Evolutionary conservation across 495 filamentous ascomycete species (phyloP), one percentile per base, ranked within the genome.

Genomic region (Aspergillus sclerotioniger): DNA sequence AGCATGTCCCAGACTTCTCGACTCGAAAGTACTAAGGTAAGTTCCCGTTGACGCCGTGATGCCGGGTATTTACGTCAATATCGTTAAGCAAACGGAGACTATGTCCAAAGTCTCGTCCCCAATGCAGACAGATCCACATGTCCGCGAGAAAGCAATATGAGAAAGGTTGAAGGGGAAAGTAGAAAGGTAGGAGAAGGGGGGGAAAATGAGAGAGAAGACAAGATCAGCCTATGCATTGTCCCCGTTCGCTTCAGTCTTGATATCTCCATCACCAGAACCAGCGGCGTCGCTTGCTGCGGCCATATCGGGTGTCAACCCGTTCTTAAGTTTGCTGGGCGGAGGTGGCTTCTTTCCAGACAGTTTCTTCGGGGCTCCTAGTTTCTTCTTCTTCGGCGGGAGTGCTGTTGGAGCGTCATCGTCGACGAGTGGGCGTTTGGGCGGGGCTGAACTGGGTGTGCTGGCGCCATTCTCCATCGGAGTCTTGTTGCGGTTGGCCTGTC

Each of bases 401-500:
- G 68, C 66, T 35, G 73, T 61, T 20, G 71, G 72, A 13, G 67
- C 61, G 8, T 72, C 72, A 0, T 77, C 76, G 29, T 79, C 74
- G 29, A 62, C 62, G 20, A 76, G 54, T 28, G 75, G 59, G 3
- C 76, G 72, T 43, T 79, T 79, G 6, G 69, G 64, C 13, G 72
- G 65, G 28, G 73, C 71, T 13, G 74, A 71, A 19, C 57, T 70
- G 5, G 73, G 71, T 13, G 71, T 74, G 56, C 67, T 71, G 41
- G 59, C 68, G 53, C 69, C 68, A 50, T 67, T 73, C 37, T 77
- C 70, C 41, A 68, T 64, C 4, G 76, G 75, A 1, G 75, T 74
- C 52, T 73, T 75, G 48, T 77, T 78, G 53, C 87, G 79, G 57
- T 86, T 87, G 16, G 82, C 84, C 63, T 82, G 83, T 19, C 90